phyloP scores from a whole-genome alignment of 2,329 filamentous ascomycete species.

The Didymosphaeria variabile region DNA sequence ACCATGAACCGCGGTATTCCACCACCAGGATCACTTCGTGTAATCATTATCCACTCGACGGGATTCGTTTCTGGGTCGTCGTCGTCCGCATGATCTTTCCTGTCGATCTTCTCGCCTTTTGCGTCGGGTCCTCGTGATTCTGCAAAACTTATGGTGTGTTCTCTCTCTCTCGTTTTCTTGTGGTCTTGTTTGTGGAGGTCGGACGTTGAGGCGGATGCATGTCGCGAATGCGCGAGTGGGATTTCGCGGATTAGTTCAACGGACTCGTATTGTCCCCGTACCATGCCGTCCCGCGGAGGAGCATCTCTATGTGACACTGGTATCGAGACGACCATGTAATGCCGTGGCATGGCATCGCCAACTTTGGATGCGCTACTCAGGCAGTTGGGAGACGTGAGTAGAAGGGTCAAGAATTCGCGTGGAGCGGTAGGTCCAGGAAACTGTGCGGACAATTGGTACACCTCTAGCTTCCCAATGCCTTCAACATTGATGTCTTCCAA shows the following conservation, averaged over 20 bases:
- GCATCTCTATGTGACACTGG: conserved; percentile 81
- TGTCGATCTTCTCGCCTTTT: conserved; percentile 48
- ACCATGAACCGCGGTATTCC: conserved; percentile 90
- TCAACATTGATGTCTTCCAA: conserved; percentile 71
- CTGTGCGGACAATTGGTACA: conserved; percentile 86
- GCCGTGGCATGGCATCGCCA: conserved; percentile 62
- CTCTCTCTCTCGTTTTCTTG: conserved; percentile 37
- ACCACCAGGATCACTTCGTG: conserved; percentile 85
- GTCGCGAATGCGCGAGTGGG: conserved; percentile 59
- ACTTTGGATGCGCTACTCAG: conserved; percentile 58
- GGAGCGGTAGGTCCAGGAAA: conserved; percentile 90
- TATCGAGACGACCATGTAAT: conserved; percentile 88
- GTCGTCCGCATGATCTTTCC: conserved; percentile 32
- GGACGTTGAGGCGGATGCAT: conserved; percentile 41
- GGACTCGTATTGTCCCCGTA: conserved; percentile 88
- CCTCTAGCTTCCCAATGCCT: conserved; percentile 71
- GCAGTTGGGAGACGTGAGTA: conserved; percentile 71
- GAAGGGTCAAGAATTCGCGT: conserved; percentile 84
- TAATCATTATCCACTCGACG: conserved; percentile 94
- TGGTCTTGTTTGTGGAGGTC: conserved; percentile 28
- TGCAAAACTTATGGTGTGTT: conserved; percentile 54
- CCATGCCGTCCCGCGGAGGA: conserved; percentile 74
- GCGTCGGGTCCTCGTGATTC: conserved; percentile 49
- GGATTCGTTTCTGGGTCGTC: conserved; percentile 66
- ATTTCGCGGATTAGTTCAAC: conserved; percentile 91